Base-by-base conservation (phyloP, 306 rosid genomes). In the Castanea mollissima region DNA sequence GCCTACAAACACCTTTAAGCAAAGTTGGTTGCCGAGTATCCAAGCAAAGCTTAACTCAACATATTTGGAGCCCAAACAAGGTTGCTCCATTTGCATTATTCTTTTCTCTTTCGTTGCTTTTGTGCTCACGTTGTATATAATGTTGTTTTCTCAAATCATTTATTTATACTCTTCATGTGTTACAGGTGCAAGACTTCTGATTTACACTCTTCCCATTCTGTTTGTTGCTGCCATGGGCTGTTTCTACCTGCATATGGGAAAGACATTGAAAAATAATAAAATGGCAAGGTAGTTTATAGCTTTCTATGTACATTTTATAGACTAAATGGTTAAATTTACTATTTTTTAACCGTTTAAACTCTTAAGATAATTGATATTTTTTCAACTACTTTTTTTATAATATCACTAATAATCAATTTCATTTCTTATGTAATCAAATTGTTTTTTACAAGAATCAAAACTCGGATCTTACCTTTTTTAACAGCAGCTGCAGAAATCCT, bases 191-290 rank as follows among this genome's bases (percentile, higher is more conserved):
- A 55, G 5, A 1, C 77, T 91, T 74, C 62, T 94, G 58, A 35
- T 88, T 21, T 87, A 32, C 86, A 81, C 88, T 62, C 88, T 87
- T 23, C 94, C 98, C 52, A 55, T 91, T 21, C 68, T 94, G 56
- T 73, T 94, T 73, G 77, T 91, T 8, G 97, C 97, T 16, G 52
- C 69, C 71, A 59, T 87, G 85, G 94, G 97, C 19, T 88, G 97
- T 77, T 49, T 91, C 35, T 91, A 85, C 52, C 83, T 88, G 55
- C 97, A 92, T 78, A 23, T 89, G 73, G 83, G 83, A 52, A 84
- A 71, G 78, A 76, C 80, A 21, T 13, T 74, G 83, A 35, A 83
- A 58, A 69, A 69, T 25, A 7, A 74, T 62, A 32, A 78, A 71
- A 25, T 20, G 21, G 7, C 65, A 57, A 68, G 86, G 93, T 83